A percentile compares a stretch with the other conserved stretches of the same genome.
Conservation (phyloP, 495 filamentous ascomycete genomes). For the Neurospora sp. region DNA sequence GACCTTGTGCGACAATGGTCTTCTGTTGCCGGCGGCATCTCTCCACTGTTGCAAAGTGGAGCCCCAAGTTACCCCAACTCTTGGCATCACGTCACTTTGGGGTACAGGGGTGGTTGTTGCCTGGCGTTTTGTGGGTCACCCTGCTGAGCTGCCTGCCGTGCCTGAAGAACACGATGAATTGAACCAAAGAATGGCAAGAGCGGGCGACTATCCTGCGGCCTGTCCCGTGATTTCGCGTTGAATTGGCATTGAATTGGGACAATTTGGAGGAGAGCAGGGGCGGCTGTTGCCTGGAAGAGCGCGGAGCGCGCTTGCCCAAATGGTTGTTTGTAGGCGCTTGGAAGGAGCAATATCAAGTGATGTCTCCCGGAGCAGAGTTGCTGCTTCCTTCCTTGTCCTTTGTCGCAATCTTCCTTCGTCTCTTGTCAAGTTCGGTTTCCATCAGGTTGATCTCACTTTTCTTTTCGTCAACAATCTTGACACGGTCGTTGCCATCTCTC, state of each 20-base stretch:
- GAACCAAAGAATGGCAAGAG: background rate
- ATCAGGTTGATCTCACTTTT: background rate
- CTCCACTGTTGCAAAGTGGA: background rate
- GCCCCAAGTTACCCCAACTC: background rate
- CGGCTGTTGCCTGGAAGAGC: slow-evolving; percentile 16
- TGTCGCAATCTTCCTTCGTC: background rate
- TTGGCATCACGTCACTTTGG: background rate
- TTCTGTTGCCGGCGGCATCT: background rate
- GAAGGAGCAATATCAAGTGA: background rate
- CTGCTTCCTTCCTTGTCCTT: background rate
- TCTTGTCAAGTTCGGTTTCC: background rate
- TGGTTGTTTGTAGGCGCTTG: background rate
- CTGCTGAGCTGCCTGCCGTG: slow-evolving; percentile 3
- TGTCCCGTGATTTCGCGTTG: slow-evolving; percentile 11
- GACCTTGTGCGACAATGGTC: background rate
- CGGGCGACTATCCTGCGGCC: background rate
- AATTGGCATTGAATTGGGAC: background rate
- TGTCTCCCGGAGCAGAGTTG: background rate
- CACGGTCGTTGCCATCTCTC: background rate
- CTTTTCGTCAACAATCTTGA: background rate
- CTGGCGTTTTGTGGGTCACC: slow-evolving; percentile 10
- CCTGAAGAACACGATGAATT: background rate
- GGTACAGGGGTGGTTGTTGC: slow-evolving; percentile 6
- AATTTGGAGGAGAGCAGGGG: background rate
- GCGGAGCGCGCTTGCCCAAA: slow-evolving; percentile 8